Base-by-base conservation (phyloP, 257 asterid genomes). In the Catharanthus roseus region DNA sequence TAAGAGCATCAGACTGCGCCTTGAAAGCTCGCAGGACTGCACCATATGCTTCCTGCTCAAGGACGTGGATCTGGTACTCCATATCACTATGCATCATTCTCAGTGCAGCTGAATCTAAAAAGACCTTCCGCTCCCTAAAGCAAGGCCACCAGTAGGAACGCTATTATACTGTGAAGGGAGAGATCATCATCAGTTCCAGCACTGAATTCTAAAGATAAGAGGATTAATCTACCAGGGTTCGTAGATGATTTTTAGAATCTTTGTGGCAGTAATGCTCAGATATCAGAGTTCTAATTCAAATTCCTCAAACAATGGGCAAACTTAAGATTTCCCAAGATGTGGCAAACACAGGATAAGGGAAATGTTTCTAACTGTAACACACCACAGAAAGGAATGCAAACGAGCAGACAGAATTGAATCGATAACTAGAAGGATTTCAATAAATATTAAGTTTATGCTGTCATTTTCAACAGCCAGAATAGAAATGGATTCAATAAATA, bases 1-100 rank as follows among this genome's bases (percentile, higher is more conserved):
- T 80, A 69, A 95, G 96, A 55, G 99, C 99, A 78, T 95, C 96
- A 44, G 99, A 95, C 77, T 95, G 99, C 12, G 99, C 99, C 82
- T 95, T 91, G 74, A 95, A 91, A 77, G 99, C 99, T 77, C 96
- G 88, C 55, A 95, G 84, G 60, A 95, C 84, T 73, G 99, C 97
- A 79, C 88, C 91, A 68, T 95, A 95, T 29, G 99, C 99, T 79
- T 89, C 90, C 82, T 95, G 96, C 84, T 95, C 99, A 41, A 95
- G 90, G 73, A 77, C 77, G 85, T 95, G 99, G 77, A 95, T 91
- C 86, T 91, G 93, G 36, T 51, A 74, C 74, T 95, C 97, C 95
- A 95, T 95, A 75, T 89, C 96, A 72, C 55, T 79, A 65, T 82
- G 85, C 82, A 83, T 82, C 74, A 85, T 85, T 77, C 16, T 80